Conservation (phyloP, 345 rosid species). For the Euphorbia pulcherrima region DNA sequence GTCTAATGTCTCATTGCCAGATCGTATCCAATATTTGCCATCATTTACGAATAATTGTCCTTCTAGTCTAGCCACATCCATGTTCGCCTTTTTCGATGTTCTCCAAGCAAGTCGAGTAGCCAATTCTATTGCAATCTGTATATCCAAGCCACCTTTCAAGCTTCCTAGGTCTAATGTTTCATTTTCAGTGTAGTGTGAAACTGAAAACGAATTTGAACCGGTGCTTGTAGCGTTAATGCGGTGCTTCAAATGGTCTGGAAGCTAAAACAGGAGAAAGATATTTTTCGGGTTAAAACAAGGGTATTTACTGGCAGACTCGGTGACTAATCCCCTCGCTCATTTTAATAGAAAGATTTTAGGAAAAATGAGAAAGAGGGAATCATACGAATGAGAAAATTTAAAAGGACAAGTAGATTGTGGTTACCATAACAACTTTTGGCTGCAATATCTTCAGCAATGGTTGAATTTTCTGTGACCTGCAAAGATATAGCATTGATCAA, state of each 20-base stretch:
- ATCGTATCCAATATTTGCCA: conserved; percentile 44
- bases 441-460: conserved; percentile 50
- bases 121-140: conserved; percentile 56
- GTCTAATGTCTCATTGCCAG: conserved; percentile 27
- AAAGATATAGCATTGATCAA: background rate
- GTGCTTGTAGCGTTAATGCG: conserved; percentile 27
- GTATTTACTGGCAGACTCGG: too few species aligned
- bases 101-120: conserved; percentile 47
- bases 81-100: conserved; percentile 31
- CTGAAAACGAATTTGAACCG: conserved; percentile 21
- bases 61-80: conserved; percentile 49
- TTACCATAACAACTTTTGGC: conserved; percentile 68
- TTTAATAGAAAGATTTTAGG: too few species aligned
- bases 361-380: background rate
- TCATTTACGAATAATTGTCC: conserved; percentile 51
- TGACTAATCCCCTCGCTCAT: too few species aligned
- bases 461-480: conserved; percentile 46
- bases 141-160: conserved; percentile 25
- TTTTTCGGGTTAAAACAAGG: too few species aligned
- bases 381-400: background rate
- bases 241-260: conserved; percentile 52
- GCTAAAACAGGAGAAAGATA: conserved; percentile 34
- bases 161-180: conserved; percentile 41
- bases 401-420: conserved; percentile 6
- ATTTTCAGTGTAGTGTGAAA: conserved; percentile 44